Percentiles rank a stretch among this genome's conserved stretches.
These are phyloP conservation scores for Phytophthora citrophthora DNA, from an alignment of 352 stramenopile species.

Conservation along the genomic window DNA sequence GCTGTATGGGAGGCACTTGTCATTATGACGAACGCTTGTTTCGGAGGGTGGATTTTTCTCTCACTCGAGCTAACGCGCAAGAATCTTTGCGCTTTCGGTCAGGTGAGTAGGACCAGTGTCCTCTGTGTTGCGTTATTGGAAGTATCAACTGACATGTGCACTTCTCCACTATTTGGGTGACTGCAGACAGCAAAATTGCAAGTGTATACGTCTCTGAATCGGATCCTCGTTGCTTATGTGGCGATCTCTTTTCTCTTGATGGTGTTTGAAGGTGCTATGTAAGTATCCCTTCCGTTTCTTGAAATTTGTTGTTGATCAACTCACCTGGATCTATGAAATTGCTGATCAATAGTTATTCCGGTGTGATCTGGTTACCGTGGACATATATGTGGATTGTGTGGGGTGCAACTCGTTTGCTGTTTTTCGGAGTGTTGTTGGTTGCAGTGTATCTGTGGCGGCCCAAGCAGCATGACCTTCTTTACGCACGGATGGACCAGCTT, in stretches of 20 bases:
- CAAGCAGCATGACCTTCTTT: conserved; percentile 64
- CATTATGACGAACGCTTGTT: conserved; percentile 80
- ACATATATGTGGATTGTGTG: conserved; percentile 82
- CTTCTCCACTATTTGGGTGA: background rate
- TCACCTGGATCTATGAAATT: background rate
- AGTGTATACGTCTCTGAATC: conserved; percentile 74
- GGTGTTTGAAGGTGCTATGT: conserved; percentile 78
- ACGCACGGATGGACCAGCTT: conserved; percentile 84
- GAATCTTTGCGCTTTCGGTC: conserved; percentile 80
- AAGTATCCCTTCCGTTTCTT: conserved; percentile 32
- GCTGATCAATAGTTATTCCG: conserved; percentile 61
- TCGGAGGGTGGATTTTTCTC: conserved; percentile 87
- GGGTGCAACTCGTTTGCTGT: conserved; percentile 74
- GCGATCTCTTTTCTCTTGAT: conserved; percentile 79
- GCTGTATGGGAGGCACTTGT: conserved; percentile 82
- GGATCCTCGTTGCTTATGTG: conserved; percentile 67
- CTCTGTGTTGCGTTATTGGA: background rate
- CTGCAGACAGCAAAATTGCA: conserved; percentile 71
- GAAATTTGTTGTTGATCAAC: background rate
- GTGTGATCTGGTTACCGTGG: conserved; percentile 65
- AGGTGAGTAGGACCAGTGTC: conserved; percentile 40
- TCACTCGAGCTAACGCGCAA: conserved; percentile 79
- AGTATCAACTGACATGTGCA: background rate
- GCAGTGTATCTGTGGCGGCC: conserved; percentile 81
- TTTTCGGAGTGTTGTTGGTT: conserved; percentile 71